phyloP scores from a whole-genome alignment of 2,329 filamentous ascomycete species.

The Talaromyces sp. region DNA sequence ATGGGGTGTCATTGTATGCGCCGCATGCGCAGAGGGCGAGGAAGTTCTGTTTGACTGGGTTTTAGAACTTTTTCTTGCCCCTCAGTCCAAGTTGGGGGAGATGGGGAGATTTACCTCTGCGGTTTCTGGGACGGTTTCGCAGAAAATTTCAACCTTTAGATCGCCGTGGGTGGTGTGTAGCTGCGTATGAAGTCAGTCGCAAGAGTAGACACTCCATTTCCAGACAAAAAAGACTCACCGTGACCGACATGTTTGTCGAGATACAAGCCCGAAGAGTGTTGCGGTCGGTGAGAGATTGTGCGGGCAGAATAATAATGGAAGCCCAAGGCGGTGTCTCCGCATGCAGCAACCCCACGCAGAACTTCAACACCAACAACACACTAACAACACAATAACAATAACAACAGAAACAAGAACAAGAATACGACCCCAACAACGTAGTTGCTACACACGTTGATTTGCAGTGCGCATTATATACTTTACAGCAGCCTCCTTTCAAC shows the following conservation, averaged over 20 bases:
- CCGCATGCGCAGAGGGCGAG: constrained; percentile 58
- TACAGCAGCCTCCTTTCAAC: no score
- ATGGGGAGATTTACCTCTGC: constrained; percentile 58
- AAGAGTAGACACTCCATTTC: background rate
- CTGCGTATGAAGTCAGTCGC: constrained; percentile 18
- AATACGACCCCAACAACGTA: no score
- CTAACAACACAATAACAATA: background rate
- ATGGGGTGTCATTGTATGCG: constrained; percentile 56
- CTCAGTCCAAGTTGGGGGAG: no score
- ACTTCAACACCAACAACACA: background rate
- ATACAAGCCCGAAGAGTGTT: background rate
- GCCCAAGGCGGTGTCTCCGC: constrained; percentile 2
- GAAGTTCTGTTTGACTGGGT: constrained; percentile 47
- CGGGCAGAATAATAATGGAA: background rate
- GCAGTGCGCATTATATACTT: no score
- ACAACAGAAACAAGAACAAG: no score
- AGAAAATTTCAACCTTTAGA: constrained; percentile 94
- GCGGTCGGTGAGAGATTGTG: background rate
- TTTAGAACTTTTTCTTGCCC: background rate
- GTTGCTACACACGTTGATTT: no score
- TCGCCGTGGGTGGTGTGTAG: constrained; percentile 85
- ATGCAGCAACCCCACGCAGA: background rate
- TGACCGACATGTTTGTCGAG: constrained; percentile 4
- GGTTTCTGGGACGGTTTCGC: constrained; percentile 88
- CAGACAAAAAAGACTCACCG: background rate